Conservation (phyloP, 1,284 basidiomycete species). For the Trametes hirsuta region DNA sequence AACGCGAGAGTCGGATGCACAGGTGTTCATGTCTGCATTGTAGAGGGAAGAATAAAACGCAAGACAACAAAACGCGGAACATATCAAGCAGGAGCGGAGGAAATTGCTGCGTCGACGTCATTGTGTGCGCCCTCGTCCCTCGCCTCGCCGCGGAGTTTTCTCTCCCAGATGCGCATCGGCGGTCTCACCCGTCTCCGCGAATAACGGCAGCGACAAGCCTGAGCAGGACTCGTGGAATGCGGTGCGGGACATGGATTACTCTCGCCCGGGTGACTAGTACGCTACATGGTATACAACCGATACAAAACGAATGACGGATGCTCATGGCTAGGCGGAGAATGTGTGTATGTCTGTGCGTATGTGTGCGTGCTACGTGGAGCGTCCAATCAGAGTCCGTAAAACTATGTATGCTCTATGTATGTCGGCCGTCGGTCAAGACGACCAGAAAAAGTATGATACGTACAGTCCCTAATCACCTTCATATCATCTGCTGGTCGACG, state of each 20-base stretch:
- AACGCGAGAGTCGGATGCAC: not conserved
- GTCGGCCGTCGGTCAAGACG: not conserved
- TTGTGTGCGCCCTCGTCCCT: not conserved
- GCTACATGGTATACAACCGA: constrained; percentile 23
- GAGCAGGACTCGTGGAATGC: not conserved
- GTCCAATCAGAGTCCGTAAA: constrained; percentile 2
- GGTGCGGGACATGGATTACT: not conserved
- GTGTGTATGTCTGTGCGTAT: not conserved
- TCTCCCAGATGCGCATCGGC: not conserved
- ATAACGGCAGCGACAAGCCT: not conserved
- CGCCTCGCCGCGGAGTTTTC: not conserved
- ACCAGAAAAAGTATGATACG: not conserved
- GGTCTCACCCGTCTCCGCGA: not conserved
- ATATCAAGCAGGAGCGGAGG: not conserved
- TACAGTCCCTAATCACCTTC: constrained; percentile 3
- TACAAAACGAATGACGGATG: constrained; percentile 17
- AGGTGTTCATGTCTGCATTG: not conserved
- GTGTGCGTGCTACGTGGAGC: not conserved
- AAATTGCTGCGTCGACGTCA: not conserved
- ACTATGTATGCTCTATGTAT: constrained; percentile 5
- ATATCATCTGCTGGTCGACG: constrained; percentile 37
- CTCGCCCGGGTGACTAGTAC: constrained; percentile 11
- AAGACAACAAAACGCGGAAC: not conserved
- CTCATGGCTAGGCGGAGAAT: not conserved
- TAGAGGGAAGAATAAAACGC: not conserved